These are phyloP conservation scores for Dendrobium nobile DNA, from an alignment of 106 monocot species.

Conservation along the genomic window DNA sequence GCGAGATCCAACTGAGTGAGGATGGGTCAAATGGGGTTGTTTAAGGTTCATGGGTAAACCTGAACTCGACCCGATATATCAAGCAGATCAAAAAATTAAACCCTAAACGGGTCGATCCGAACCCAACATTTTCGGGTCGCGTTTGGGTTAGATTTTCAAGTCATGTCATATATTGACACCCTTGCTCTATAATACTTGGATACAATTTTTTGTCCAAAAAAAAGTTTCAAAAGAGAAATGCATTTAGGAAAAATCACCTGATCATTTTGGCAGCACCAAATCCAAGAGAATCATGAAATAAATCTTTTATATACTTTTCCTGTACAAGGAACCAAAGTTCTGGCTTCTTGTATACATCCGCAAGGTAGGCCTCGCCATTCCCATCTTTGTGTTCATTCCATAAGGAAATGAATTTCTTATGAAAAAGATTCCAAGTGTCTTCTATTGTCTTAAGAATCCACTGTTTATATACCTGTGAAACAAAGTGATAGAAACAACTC, in stretches of 20 bases:
- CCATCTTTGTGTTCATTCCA: constrained; percentile 81
- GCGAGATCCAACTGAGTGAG: too few species aligned
- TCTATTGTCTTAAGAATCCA: constrained; percentile 83
- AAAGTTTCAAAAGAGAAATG: neutral
- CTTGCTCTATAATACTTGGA: neutral
- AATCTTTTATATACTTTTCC: constrained; percentile 62
- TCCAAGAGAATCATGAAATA: constrained; percentile 87
- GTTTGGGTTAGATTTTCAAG: too few species aligned
- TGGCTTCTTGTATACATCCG: constrained; percentile 48
- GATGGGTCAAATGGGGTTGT: too few species aligned
- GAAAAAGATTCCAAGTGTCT: constrained; percentile 81
- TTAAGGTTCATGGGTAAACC: too few species aligned
- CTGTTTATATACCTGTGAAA: constrained; percentile 58
- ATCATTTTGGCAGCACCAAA: constrained; percentile 98
- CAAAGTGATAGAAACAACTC: neutral
- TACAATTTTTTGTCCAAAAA: neutral
- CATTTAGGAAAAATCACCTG: constrained; percentile 38
- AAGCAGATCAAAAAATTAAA: too few species aligned
- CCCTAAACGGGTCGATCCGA: too few species aligned
- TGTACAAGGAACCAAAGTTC: constrained; percentile 49
- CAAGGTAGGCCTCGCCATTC: constrained; percentile 75
- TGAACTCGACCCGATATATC: too few species aligned
- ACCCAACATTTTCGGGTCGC: too few species aligned
- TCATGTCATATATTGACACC: too few species aligned
- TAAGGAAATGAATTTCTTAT: constrained; percentile 59